Percentiles rank a stretch among this genome's conserved stretches.
These are phyloP conservation scores for Combretum micranthum DNA, from an alignment of 345 rosid genomes.

Conservation along the genomic window DNA sequence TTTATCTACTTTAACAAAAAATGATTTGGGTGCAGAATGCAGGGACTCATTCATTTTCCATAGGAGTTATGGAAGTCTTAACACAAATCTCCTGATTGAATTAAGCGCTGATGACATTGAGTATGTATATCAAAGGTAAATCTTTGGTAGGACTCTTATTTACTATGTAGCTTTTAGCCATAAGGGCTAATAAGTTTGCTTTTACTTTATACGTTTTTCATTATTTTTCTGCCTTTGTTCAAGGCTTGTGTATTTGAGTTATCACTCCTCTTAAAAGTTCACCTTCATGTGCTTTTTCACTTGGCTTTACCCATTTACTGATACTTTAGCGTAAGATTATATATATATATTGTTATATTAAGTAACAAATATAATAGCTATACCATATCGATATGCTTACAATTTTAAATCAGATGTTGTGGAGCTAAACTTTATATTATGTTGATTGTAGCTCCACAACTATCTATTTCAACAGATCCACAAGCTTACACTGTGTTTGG, in stretches of 20 bases:
- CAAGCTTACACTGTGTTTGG: too few species aligned
- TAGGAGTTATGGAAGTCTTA: constrained; percentile 85
- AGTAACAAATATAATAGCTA: too few species aligned
- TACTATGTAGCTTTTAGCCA: neutral
- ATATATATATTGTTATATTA: too few species aligned
- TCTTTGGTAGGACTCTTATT: neutral
- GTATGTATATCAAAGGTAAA: constrained; percentile 80
- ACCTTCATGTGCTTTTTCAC: neutral
- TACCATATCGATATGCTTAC: too few species aligned
- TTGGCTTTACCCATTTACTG: neutral
- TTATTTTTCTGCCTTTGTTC: too few species aligned
- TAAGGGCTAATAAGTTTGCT: neutral
- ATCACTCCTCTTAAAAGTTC: neutral
- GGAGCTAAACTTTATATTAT: too few species aligned
- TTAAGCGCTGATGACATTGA: constrained; percentile 90
- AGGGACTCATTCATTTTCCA: constrained; percentile 84
- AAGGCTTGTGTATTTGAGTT: neutral
- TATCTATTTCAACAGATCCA: too few species aligned
- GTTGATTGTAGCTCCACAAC: too few species aligned
- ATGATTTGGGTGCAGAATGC: constrained; percentile 46
- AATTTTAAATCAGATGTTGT: too few species aligned
- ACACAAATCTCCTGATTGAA: constrained; percentile 78
- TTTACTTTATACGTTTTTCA: too few species aligned
- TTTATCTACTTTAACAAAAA: neutral
- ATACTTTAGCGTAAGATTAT: too few species aligned